These are phyloP conservation scores for Pisolithus marmoratus DNA, from an alignment of 768 basidiomycete species.

Conservation along the genomic window DNA sequence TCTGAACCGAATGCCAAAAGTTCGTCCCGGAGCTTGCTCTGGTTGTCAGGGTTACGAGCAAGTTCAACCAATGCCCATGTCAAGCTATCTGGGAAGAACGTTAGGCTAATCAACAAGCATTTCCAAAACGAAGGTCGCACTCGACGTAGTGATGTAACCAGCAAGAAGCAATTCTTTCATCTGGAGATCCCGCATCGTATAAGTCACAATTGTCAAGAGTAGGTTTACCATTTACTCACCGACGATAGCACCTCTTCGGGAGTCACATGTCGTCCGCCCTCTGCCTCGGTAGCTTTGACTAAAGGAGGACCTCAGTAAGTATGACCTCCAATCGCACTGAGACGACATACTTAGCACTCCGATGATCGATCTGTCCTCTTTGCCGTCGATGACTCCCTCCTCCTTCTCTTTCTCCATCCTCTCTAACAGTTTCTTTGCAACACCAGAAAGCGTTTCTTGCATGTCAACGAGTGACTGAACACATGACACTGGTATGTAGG, in stretches of 20 bases:
- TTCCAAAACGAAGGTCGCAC: not conserved
- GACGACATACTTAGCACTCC: not conserved
- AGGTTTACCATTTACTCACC: not conserved
- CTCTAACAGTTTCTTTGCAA: no score
- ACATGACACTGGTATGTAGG: no score
- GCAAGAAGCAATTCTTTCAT: constrained; percentile 9
- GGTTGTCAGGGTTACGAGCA: constrained; percentile 19
- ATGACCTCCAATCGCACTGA: not conserved
- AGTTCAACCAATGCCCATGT: constrained; percentile 27
- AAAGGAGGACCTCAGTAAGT: not conserved
- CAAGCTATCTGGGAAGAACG: constrained; percentile 14
- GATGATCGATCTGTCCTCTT: no score
- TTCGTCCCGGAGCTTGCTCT: constrained; percentile 11
- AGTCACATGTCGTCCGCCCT: constrained; percentile 18
- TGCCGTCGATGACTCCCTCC: no score
- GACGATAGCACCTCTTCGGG: constrained; percentile 14
- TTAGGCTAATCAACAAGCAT: not conserved
- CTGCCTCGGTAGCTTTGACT: constrained; percentile 33
- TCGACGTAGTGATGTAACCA: constrained; percentile 17
- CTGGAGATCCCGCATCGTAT: constrained; percentile 1
- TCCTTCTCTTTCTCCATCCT: no score
- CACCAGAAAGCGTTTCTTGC: not conserved
- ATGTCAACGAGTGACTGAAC: not conserved
- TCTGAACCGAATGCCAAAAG: constrained; percentile 18
- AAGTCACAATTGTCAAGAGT: no score